Conservation (phyloP, 371 early-diverging fungal genomes). For the Apophysomyces sp. region DNA sequence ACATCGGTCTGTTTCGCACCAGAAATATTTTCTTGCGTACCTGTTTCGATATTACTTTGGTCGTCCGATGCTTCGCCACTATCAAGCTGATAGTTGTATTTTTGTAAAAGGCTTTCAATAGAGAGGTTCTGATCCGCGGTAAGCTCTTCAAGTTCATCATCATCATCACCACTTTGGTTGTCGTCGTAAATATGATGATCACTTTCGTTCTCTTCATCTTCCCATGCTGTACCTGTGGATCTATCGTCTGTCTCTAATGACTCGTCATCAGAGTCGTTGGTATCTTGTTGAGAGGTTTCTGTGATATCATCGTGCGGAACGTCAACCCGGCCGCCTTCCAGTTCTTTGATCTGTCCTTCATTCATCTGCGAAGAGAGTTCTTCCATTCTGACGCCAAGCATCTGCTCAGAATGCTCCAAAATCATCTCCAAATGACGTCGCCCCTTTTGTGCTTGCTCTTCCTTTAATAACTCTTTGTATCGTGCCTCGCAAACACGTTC, state of each 20-base stretch:
- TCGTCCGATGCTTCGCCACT: constrained; percentile 16
- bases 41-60: neutral
- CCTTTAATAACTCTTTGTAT: constrained; percentile 56
- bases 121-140: constrained; percentile 47
- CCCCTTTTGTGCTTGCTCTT: constrained; percentile 62
- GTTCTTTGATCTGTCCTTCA: neutral
- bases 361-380: constrained; percentile 24
- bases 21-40: constrained; percentile 1
- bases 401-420: constrained; percentile 70
- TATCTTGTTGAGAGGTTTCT: constrained; percentile 4
- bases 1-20: constrained; percentile 11
- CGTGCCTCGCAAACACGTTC: constrained; percentile 60
- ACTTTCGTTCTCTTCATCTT: constrained; percentile 23
- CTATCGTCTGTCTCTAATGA: constrained; percentile 7
- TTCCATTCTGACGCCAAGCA: constrained; percentile 68
- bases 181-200: constrained; percentile 37
- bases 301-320: constrained; percentile 11
- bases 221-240: neutral
- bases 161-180: constrained; percentile 27
- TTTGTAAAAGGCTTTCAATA: constrained; percentile 57
- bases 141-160: constrained; percentile 31
- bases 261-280: constrained; percentile 23
- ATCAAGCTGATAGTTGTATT: constrained; percentile 43
- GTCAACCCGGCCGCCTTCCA: neutral
- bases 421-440: constrained; percentile 66